Evolutionary conservation across 768 basidiomycete genomes (phyloP).

Genomic region (Termitomyces sp.): DNA sequence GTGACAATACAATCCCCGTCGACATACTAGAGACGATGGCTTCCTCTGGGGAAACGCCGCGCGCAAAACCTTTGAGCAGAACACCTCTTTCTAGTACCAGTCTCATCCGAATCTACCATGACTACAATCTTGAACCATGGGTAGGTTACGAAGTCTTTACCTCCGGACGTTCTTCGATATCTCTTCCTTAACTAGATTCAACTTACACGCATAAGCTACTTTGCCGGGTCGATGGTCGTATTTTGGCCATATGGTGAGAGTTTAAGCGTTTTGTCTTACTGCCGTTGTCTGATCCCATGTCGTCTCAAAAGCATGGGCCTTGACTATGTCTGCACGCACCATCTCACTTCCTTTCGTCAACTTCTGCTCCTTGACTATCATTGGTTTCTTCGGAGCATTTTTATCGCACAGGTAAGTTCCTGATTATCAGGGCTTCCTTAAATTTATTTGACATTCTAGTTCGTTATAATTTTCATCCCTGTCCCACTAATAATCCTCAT

Average conservation of each 20-base stretch:
- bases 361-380: conserved; percentile 1
- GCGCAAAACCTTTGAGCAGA: not conserved
- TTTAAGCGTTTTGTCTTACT: not conserved
- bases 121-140: conserved; percentile 6
- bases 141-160: not conserved
- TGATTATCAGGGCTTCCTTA: not conserved
- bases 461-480: not conserved
- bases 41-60: not conserved
- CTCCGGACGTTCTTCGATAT: not conserved
- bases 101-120: not conserved
- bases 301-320: conserved; percentile 10
- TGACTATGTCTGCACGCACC: conserved; percentile 16
- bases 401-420: conserved; percentile 14
- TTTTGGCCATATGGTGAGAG: conserved; percentile 18
- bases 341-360: conserved; percentile 1
- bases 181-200: conserved; percentile 4
- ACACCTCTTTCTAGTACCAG: not conserved
- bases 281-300: not conserved
- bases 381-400: conserved; percentile 15
- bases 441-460: not conserved
- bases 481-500: not conserved
- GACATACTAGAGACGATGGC: not conserved
- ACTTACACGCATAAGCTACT: conserved; percentile 10
- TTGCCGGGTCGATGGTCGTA: conserved; percentile 15
- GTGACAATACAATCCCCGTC: not conserved